A percentile compares a stretch with the other conserved stretches of the same genome.
phyloP scores from a whole-genome alignment of 2,329 filamentous ascomycete species.

The Arthrobotrys megalospora region DNA sequence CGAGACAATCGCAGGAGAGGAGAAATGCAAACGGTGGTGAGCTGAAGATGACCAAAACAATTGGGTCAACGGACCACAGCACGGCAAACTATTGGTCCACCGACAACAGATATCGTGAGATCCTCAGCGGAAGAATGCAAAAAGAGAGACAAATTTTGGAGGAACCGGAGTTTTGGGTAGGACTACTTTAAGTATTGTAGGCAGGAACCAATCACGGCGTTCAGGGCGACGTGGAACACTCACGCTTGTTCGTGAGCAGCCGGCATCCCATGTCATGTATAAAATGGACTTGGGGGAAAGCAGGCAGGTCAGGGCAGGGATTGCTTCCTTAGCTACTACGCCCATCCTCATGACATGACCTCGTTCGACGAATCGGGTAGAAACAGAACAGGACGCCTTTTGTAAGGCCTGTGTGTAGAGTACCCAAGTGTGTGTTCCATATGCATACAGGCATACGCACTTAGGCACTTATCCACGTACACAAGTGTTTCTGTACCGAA shows the following conservation, averaged over 20 bases:
- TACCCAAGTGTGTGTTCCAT: too few species aligned
- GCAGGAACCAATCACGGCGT: conserved; percentile 55
- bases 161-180: conserved; percentile 60
- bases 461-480: not conserved
- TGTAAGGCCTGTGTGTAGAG: not conserved
- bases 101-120: conserved; percentile 58
- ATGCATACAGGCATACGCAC: not conserved
- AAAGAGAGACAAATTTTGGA: conserved; percentile 60
- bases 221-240: conserved; percentile 60
- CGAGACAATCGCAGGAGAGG: conserved; percentile 33
- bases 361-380: conserved; percentile 53
- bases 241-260: conserved; percentile 50
- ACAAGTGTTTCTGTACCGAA: not conserved
- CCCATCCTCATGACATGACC: conserved; percentile 38
- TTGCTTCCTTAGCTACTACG: conserved; percentile 8
- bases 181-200: conserved; percentile 45
- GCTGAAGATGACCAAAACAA: conserved; percentile 57
- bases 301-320: conserved; percentile 38
- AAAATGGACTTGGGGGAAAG: conserved; percentile 39
- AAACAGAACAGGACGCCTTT: conserved; percentile 11
- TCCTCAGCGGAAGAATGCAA: conserved; percentile 57
- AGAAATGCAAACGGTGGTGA: conserved; percentile 38
- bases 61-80: conserved; percentile 35
- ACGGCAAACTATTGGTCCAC: conserved; percentile 57
- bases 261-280: conserved; percentile 47